Base-by-base conservation (phyloP, 805 yeast species). In the Wilhelminamyces savonicus region DNA sequence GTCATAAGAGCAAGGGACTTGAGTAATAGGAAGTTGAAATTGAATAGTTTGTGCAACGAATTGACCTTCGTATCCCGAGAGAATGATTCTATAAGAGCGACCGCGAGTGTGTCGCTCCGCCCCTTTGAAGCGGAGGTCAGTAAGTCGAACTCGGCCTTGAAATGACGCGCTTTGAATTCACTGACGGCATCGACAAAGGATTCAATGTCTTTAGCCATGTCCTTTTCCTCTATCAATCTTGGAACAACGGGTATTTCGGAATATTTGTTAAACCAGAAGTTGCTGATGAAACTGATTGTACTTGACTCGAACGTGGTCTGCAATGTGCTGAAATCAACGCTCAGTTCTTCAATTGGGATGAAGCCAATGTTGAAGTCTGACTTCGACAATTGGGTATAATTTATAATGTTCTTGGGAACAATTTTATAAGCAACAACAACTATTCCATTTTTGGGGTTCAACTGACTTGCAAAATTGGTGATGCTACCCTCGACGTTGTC, bases 401-500 rank as follows among this genome's bases (percentile, higher is more conserved):
- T 47, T 7, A 57, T 30, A 7, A 43, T 46, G 29, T 51, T 45
- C 19, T 46, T 52, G 6, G 63, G 59, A 4, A 39, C 32, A 4
- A 50, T 32, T 27, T 50, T 50, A 32, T 50, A 54, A 3, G 45
- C 42, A 2, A 58, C 23, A 5, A 52, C 34, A 10, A 51, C 14
- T 4, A 55, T 27, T 4, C 53, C 54, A 26, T 39, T 40, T 7
- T 17, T 17, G 8, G 29, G 24, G 13, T 37, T 34, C 13, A 44
- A 25, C 9, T 41, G 41, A 13, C 41, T 40, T 3, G 56, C 60
- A 23, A 46, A 52, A 21, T 45, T 49, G 7, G 52, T 36, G 16
- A 57, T 45, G 16, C 41, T 40, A 2, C 62, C 64, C 21, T 52
- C 63, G 5, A 44, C 34, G 3, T 37, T 34, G 5, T 44, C 46